Evolutionary conservation across 176 grass and related monocot genomes (phyloP).

Genomic region (Zoysia japonica): DNA sequence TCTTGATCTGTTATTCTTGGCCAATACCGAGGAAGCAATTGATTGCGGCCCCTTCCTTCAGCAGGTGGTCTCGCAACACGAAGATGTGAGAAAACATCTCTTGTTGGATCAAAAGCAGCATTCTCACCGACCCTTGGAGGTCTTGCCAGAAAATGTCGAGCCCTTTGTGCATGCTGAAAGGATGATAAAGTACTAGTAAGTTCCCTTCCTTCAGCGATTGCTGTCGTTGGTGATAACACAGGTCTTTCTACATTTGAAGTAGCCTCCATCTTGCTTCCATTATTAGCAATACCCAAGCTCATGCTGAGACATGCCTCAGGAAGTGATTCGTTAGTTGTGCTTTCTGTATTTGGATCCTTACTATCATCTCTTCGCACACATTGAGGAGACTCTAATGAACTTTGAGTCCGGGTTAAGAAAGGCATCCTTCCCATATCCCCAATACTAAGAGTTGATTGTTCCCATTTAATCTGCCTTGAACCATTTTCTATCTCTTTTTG

Average conservation of each 20-base stretch:
- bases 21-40: constrained; percentile 98
- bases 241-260: constrained; percentile 61
- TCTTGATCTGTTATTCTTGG: constrained; percentile 99
- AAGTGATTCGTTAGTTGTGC: constrained; percentile 58
- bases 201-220: constrained; percentile 62
- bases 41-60: constrained; percentile 87
- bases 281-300: constrained; percentile 66
- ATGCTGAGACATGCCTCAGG: constrained; percentile 83
- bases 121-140: constrained; percentile 58
- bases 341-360: constrained; percentile 61
- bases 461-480: constrained; percentile 69
- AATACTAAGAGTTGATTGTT: constrained; percentile 59
- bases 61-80: constrained; percentile 95
- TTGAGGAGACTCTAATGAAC: constrained; percentile 61
- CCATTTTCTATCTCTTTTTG: constrained; percentile 68
- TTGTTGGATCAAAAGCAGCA: constrained; percentile 63
- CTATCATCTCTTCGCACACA: constrained; percentile 56
- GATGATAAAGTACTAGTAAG: constrained; percentile 45
- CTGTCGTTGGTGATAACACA: constrained; percentile 53
- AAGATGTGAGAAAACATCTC: constrained; percentile 77
- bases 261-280: constrained; percentile 54
- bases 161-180: constrained; percentile 74
- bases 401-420: constrained; percentile 71
- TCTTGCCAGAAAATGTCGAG: constrained; percentile 63
- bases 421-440: constrained; percentile 50